Evolutionary conservation across 805 yeast species (phyloP).

Genomic region (Candida jianshihensis): DNA sequence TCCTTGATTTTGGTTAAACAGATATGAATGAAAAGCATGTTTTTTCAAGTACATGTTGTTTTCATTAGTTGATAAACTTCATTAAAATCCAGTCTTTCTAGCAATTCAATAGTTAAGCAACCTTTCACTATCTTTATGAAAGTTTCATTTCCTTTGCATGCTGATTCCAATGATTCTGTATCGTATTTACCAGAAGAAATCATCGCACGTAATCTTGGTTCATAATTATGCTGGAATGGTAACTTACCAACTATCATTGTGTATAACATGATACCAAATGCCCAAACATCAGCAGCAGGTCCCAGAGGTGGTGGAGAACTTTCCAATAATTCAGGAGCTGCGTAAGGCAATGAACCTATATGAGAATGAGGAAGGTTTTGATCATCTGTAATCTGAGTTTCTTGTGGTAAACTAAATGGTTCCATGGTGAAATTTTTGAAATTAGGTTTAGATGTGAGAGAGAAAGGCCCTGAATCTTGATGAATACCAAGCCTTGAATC

Average conservation of each 20-base stretch:
- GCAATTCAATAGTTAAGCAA: slow-evolving; percentile 45
- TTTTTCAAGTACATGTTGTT: background rate
- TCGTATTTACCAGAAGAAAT: slow-evolving; percentile 64
- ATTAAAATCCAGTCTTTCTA: slow-evolving; percentile 45
- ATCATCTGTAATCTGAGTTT: slow-evolving; percentile 6
- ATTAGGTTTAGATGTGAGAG: too few species aligned
- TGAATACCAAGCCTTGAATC: slow-evolving; percentile 16
- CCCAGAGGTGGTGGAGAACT: slow-evolving; percentile 56
- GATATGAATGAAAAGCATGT: too few species aligned
- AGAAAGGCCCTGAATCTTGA: background rate
- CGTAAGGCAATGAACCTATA: slow-evolving; percentile 89
- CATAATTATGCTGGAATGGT: slow-evolving; percentile 81
- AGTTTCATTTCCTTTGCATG: slow-evolving; percentile 26
- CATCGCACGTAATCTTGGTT: slow-evolving; percentile 68
- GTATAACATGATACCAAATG: slow-evolving; percentile 72
- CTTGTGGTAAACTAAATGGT: too few species aligned
- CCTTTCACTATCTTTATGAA: slow-evolving; percentile 37
- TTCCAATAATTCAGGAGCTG: slow-evolving; percentile 76
- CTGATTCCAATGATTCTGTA: slow-evolving; percentile 33
- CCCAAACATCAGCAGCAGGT: slow-evolving; percentile 83
- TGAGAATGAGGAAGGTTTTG: slow-evolving; percentile 46
- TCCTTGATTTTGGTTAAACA: too few species aligned
- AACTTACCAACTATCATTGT: slow-evolving; percentile 67
- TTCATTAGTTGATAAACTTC: slow-evolving; percentile 22
- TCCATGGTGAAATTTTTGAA: too few species aligned